Base-by-base conservation (phyloP, 2,329 filamentous ascomycete genomes). In the Botrytis paeoniae region DNA sequence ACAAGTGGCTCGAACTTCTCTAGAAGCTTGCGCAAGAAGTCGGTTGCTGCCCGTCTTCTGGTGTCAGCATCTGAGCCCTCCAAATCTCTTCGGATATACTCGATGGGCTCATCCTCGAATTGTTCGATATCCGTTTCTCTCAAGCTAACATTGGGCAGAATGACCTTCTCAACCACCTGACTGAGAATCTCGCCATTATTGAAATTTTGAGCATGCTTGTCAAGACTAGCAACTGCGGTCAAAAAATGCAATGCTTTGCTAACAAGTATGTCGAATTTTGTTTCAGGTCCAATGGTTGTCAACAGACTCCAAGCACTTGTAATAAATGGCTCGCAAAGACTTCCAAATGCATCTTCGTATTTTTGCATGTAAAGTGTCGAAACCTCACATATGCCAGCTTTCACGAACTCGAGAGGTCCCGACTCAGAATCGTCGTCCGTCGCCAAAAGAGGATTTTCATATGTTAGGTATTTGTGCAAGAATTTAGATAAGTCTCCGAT, bases 41-140 rank as follows among this genome's bases (percentile, higher is more conserved):
- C 96, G 0, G 95, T 98, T 0, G 97, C 95, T 59, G 96, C 95
- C 79, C 96, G 89, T 77, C 96, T 88, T 80, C 96, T 88, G 1
- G 96, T 99, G 81, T 98, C 96, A 71, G 92, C 97, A 82, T 99
- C 96, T 2, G 96, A 98, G 10, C 96, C 96, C 82, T 99, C 96
- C 65, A 99, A 86, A 82, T 99, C 96, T 79, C 94, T 89, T 75
- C 96, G 89, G 80, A 99, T 99, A 81, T 97, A 99, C 82, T 99
- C 96, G 77, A 99, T 99, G 0, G 96, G 96, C 84, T 99, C 97
- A 81, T 99, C 97, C 81, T 99, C 96, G 78, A 99, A 98, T 77
- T 97, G 88, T 82, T 99, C 96, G 71, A 97, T 88, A 77, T 99
- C 97, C 0, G 95, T 96, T 79, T 98, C 96, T 77, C 97, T 90